Conservation (phyloP, 148 eudicot genomes). For the Fagopyrum tataricum region DNA sequence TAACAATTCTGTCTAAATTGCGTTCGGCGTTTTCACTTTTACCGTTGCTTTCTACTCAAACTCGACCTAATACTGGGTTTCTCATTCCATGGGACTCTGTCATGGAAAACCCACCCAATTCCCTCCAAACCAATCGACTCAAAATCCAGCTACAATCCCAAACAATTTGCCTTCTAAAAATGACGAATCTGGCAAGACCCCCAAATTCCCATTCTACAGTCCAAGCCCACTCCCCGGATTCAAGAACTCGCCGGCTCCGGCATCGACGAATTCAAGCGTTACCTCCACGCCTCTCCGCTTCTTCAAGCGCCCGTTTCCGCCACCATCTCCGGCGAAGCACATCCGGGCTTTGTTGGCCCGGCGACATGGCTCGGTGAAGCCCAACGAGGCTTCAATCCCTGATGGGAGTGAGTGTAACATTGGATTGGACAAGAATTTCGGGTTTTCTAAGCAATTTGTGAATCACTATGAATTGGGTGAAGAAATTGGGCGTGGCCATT, state of each 20-base stretch:
- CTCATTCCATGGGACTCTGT: conserved; percentile 76
- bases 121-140: conserved; percentile 39
- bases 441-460: conserved; percentile 61
- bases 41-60: background rate
- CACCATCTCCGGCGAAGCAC: conserved; percentile 96
- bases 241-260: conserved; percentile 68
- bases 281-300: conserved; percentile 74
- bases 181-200: conserved; percentile 22
- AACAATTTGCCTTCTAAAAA: conserved; percentile 8
- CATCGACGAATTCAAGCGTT: conserved; percentile 35
- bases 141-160: conserved; percentile 27
- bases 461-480: conserved; percentile 72
- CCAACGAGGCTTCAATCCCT: conserved; percentile 82
- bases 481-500: conserved; percentile 94
- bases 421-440: conserved; percentile 86
- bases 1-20: conserved; percentile 11
- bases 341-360: conserved; percentile 79
- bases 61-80: background rate
- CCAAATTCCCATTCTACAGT: conserved; percentile 80
- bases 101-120: conserved; percentile 77
- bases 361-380: conserved; percentile 82
- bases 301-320: conserved; percentile 82
- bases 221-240: conserved; percentile 85
- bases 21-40: conserved; percentile 10
- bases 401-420: conserved; percentile 77